A percentile compares a stretch with the other conserved stretches of the same genome.
phyloP scores from a whole-genome alignment of 352 stramenopile species.

The Discostella stelligera region DNA sequence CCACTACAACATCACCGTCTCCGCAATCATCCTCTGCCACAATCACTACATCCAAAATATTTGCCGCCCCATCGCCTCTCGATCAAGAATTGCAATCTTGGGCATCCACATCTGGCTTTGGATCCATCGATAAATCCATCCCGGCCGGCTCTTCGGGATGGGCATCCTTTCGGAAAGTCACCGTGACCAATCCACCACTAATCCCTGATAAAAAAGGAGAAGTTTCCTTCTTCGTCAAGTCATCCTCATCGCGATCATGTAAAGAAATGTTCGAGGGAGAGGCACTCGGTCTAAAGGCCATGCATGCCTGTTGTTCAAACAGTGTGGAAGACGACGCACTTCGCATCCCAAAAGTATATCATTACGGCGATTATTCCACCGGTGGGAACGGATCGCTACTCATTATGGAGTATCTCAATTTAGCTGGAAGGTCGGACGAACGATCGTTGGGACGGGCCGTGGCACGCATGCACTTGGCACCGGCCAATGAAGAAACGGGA shows the following conservation, averaged over 20 bases:
- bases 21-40: no score
- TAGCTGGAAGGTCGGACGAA: constrained; percentile 45
- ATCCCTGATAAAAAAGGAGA: constrained; percentile 10
- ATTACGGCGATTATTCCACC: constrained; percentile 42
- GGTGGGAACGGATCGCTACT: constrained; percentile 41
- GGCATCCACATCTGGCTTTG: constrained; percentile 35
- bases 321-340: constrained; percentile 13
- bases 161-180: constrained; percentile 56
- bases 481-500: constrained; percentile 28
- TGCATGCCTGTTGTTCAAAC: constrained; percentile 42
- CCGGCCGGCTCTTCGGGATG: constrained; percentile 42
- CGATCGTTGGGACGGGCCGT: constrained; percentile 38
- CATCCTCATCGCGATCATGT: constrained; percentile 22
- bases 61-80: constrained; percentile 6
- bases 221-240: constrained; percentile 56
- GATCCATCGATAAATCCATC: constrained; percentile 32
- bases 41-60: no score
- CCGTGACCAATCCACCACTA: constrained; percentile 33
- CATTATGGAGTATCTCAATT: constrained; percentile 57
- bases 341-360: constrained; percentile 54
- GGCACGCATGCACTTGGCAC: constrained; percentile 52
- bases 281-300: constrained; percentile 47
- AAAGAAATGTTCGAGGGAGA: constrained; percentile 58
- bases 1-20: no score
- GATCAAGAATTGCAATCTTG: constrained; percentile 43